Evolutionary conservation across 306 rosid species (phyloP).

Genomic region (Corylus americana): DNA sequence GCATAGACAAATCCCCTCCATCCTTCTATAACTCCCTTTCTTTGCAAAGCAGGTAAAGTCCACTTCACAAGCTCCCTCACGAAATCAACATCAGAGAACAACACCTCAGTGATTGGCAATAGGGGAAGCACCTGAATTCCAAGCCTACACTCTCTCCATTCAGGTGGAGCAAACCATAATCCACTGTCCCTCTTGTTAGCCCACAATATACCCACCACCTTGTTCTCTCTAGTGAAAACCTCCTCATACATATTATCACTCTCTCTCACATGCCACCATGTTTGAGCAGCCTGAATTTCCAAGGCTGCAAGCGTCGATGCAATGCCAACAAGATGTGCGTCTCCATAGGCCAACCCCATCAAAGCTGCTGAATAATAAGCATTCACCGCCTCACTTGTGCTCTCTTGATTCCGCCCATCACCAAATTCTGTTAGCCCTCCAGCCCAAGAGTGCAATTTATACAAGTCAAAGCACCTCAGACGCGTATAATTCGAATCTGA

Average conservation of each 20-base stretch:
- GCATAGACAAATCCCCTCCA: constrained; percentile 85
- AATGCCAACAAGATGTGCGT: constrained; percentile 44
- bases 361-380: constrained; percentile 83
- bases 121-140: constrained; percentile 84
- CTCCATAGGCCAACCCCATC: constrained; percentile 79
- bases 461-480: constrained; percentile 73
- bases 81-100: too few species aligned
- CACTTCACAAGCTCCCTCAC: too few species aligned
- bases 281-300: constrained; percentile 69
- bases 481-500: constrained; percentile 52
- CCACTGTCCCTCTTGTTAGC: constrained; percentile 83
- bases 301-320: constrained; percentile 68
- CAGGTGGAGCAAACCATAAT: constrained; percentile 85
- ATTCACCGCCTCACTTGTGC: constrained; percentile 80
- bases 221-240: constrained; percentile 59
- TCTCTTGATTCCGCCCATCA: constrained; percentile 87
- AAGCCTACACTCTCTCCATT: constrained; percentile 69
- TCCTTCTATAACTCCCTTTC: constrained; percentile 77
- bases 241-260: constrained; percentile 49
- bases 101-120: too few species aligned
- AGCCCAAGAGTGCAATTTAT: constrained; percentile 86
- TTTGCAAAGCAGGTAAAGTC: constrained; percentile 52
- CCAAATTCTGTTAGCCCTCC: constrained; percentile 79
- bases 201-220: constrained; percentile 73
- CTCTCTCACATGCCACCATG: constrained; percentile 82